Evolutionary conservation across 768 basidiomycete species (phyloP), one percentile per base, ranked within the genome.

Genomic region (Heimioporus sp.): DNA sequence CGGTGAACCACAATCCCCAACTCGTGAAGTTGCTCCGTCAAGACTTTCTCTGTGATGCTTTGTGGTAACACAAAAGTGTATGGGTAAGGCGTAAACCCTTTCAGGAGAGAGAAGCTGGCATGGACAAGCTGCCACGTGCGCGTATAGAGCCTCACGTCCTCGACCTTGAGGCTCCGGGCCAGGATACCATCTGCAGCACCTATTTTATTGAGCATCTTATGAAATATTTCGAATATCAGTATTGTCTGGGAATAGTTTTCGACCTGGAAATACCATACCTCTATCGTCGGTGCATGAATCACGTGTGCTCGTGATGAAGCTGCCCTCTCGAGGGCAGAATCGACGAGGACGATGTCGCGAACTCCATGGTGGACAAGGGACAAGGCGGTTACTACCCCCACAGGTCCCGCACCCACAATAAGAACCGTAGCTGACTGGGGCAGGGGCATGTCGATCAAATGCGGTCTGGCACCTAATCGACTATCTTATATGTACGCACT

Each of bases 211-310:
- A 30, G 47, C 17, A 17, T 16, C 45, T 46, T 30, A 16, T 9
- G 42, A 6, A 20, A n/a, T 2, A 37, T 21, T 28, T 21, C 11
- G 41, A 40, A 32, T n/a, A 7, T 32, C 15, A 34, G 51, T 17
- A 30, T 5, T 13, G 10, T 10, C 19, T 40, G 13, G 17, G 4
- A 36, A 4, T 4, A 12, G 19, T 19, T 10, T 9, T n/a, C 13
- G 1, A 40, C 21, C 39, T 12, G 16, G 17, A 12, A 20, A 3
- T 13, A 17, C 41, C 64, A 34, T 52, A 76, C 78, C 69, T 80
- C 79, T 19, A 80, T 63, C 3, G 79, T 80, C 17, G 76, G 73
- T 17, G 79, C 74, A 58, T 80, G 78, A 24, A 80, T 60, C 2
- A 72, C 70, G 7, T 73, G 57, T 1, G 78, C 77, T 17, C 78